Evolutionary conservation across 148 eudicot genomes (phyloP).

Genomic region (Rheum nobile): DNA sequence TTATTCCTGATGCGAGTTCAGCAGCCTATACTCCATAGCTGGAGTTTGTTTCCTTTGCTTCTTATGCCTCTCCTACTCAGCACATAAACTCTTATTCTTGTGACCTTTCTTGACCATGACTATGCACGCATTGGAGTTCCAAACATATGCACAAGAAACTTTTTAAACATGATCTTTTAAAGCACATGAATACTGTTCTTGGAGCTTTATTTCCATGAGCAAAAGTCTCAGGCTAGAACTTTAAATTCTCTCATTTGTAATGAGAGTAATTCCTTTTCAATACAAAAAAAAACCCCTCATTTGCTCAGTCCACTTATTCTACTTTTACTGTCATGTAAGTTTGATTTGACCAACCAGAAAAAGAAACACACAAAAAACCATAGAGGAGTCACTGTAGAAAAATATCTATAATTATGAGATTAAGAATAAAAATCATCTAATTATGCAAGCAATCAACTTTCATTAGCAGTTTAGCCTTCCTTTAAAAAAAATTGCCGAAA

Average conservation of each 20-base stretch:
- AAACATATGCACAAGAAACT: neutral
- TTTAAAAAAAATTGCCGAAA: neutral
- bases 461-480: neutral
- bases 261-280: too few species aligned
- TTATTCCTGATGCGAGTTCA: neutral
- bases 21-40: neutral
- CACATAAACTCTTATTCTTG: too few species aligned
- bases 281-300: neutral
- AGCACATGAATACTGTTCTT: neutral
- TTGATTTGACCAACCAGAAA: neutral
- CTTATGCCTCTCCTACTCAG: neutral
- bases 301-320: neutral
- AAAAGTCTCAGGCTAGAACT: neutral
- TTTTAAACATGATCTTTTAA: neutral
- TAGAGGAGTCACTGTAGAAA: neutral
- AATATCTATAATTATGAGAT: neutral
- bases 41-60: neutral
- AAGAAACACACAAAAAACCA: neutral
- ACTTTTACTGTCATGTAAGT: neutral
- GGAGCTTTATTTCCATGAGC: neutral
- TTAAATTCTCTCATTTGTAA: too few species aligned
- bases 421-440: neutral
- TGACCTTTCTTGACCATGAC: neutral
- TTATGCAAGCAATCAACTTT: neutral
- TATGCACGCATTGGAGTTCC: neutral